Evolutionary conservation across 257 asterid genomes (phyloP).

Genomic region (Capsicum pubescens): DNA sequence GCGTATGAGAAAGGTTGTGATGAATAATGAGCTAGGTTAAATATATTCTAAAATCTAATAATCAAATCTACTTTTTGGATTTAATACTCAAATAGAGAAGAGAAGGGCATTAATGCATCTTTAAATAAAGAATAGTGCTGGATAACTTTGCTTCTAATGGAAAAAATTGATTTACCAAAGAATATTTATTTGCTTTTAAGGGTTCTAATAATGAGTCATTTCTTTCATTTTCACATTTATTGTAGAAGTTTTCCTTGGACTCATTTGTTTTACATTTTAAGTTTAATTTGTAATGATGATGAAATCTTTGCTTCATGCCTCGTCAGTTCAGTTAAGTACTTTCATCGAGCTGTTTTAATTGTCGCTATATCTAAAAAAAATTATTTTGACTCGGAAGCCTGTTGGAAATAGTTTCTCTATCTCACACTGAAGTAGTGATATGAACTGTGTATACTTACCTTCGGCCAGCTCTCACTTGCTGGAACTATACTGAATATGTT

Average conservation of each 20-base stretch:
- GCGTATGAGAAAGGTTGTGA: not conserved
- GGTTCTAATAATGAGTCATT: slow-evolving; percentile 17
- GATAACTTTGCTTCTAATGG: slow-evolving; percentile 24
- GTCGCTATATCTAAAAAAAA: too few relatives aligned
- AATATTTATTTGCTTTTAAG: slow-evolving; percentile 13
- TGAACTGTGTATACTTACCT: too few relatives aligned
- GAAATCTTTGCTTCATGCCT: not conserved
- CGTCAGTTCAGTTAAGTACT: too few relatives aligned
- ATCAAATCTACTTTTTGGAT: not conserved
- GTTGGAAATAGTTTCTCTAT: too few relatives aligned
- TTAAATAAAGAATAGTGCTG: not conserved
- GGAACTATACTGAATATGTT: too few relatives aligned
- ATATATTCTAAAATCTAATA: not conserved
- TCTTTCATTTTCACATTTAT: not conserved
- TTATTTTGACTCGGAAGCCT: too few relatives aligned
- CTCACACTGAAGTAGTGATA: too few relatives aligned
- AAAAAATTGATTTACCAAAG: not conserved
- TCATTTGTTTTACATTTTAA: not conserved
- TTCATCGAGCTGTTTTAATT: too few relatives aligned
- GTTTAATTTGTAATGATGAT: not conserved
- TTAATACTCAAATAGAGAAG: not conserved
- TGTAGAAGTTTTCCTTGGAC: not conserved
- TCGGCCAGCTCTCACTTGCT: too few relatives aligned
- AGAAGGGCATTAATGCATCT: not conserved
- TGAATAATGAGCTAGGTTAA: not conserved